A percentile compares a stretch with the other conserved stretches of the same genome.
Conservation (phyloP, 139 green algal species). For the Yamagishiella unicocca region DNA sequence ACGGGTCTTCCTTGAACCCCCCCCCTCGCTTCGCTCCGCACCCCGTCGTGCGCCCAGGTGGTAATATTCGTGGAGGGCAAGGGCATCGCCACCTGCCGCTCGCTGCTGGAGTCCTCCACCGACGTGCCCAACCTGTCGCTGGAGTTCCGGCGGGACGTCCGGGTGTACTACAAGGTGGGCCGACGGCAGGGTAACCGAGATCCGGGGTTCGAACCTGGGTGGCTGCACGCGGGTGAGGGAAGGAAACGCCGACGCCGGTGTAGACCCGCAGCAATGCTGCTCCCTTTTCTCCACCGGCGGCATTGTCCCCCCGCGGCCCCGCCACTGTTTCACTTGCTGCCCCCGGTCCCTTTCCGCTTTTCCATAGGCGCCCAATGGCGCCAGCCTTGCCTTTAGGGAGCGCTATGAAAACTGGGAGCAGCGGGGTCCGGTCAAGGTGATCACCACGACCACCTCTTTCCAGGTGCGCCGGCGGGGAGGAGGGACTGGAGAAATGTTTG, state of each 20-base stretch:
- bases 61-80: conserved; percentile 59
- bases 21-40: too few relatives aligned
- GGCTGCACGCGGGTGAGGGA: background rate
- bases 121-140: conserved; percentile 70
- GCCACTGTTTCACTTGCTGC: background rate
- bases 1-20: too few relatives aligned
- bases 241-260: too few relatives aligned
- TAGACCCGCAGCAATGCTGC: background rate
- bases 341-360: background rate
- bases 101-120: conserved; percentile 73
- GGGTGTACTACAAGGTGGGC: conserved; percentile 85
- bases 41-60: too few relatives aligned
- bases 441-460: conserved; percentile 68
- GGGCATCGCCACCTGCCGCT: conserved; percentile 76
- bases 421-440: conserved; percentile 21
- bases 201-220: too few relatives aligned
- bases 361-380: conserved; percentile 74
- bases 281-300: background rate
- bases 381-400: conserved; percentile 69
- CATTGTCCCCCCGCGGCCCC: too few relatives aligned
- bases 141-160: conserved; percentile 67
- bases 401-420: conserved; percentile 71
- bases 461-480: conserved; percentile 22
- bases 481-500: background rate
- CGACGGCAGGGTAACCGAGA: too few relatives aligned